Evolutionary conservation across 805 yeast genomes (phyloP).

Genomic region (Candida pseudofarinosa): DNA sequence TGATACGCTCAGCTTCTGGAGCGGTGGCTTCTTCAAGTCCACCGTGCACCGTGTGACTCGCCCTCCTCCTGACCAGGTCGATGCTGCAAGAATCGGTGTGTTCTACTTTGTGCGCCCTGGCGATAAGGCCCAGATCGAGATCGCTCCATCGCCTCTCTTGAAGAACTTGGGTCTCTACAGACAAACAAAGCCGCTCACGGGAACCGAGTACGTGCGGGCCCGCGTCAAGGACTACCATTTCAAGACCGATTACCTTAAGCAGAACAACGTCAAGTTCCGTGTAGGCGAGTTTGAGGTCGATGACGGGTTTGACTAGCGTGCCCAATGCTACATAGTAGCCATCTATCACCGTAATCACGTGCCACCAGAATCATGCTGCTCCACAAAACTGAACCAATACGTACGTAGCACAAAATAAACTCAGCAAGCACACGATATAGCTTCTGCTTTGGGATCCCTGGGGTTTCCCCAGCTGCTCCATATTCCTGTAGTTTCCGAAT

Average conservation of each 20-base stretch:
- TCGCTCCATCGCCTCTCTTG: constrained; percentile 30
- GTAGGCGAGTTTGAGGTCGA: constrained; percentile 25
- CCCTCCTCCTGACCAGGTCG: constrained; percentile 31
- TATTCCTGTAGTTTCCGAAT: no score
- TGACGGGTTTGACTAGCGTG: constrained; percentile 23
- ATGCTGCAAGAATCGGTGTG: constrained; percentile 28
- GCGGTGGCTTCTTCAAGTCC: constrained; percentile 33
- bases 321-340: not conserved
- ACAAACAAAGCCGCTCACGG: constrained; percentile 19
- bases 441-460: no score
- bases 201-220: constrained; percentile 26
- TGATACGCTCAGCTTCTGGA: constrained; percentile 31
- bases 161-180: constrained; percentile 25
- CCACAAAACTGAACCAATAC: no score
- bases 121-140: constrained; percentile 21
- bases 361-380: no score
- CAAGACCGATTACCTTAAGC: constrained; percentile 16
- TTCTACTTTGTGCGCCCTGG: constrained; percentile 35
- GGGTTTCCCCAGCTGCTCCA: no score
- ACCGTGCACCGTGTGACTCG: constrained; percentile 32
- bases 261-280: constrained; percentile 21
- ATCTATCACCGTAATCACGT: no score
- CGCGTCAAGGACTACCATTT: constrained; percentile 28
- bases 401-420: no score
- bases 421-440: no score